These are phyloP conservation scores for Neocucurbitaria cava DNA, from an alignment of 2,329 filamentous ascomycete genomes.

Conservation along the genomic window DNA sequence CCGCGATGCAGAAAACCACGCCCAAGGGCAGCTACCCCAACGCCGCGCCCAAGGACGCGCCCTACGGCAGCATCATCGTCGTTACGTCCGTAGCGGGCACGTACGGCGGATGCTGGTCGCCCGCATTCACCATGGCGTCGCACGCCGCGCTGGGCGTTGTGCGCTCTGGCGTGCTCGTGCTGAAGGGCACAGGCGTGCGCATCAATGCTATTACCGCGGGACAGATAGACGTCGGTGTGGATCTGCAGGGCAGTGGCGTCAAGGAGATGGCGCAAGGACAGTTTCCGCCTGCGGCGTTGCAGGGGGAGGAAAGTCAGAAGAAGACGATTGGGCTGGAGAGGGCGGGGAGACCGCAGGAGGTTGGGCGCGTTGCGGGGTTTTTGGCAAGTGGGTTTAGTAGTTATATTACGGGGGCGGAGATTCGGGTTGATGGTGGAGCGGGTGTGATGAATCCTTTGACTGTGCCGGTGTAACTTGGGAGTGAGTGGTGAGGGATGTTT, in stretches of 20 bases:
- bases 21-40: conserved; percentile 64
- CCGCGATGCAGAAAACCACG: conserved; percentile 68
- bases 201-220: conserved; percentile 63
- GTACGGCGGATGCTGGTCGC: conserved; percentile 66
- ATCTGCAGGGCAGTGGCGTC: conserved; percentile 50
- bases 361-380: conserved; percentile 67
- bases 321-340: conserved; percentile 65
- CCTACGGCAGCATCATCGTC: conserved; percentile 70
- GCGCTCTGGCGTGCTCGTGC: conserved; percentile 61
- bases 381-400: conserved; percentile 68
- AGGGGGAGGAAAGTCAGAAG: conserved; percentile 58
- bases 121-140: conserved; percentile 66
- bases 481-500: neutral
- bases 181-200: conserved; percentile 65
- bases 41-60: conserved; percentile 65
- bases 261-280: conserved; percentile 59
- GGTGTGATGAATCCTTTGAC: conserved; percentile 50
- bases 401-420: conserved; percentile 68
- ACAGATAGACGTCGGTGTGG: conserved; percentile 56
- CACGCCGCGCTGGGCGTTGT: conserved; percentile 69
- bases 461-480: conserved; percentile 41
- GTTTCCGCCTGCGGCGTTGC: conserved; percentile 62
- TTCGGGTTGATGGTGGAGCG: conserved; percentile 68
- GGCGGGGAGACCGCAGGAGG: conserved; percentile 64
- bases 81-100: conserved; percentile 64